A percentile compares a stretch with the other conserved stretches of the same genome.
Conservation (phyloP, 305 asterid genomes). For the Coffea humblotiana region DNA sequence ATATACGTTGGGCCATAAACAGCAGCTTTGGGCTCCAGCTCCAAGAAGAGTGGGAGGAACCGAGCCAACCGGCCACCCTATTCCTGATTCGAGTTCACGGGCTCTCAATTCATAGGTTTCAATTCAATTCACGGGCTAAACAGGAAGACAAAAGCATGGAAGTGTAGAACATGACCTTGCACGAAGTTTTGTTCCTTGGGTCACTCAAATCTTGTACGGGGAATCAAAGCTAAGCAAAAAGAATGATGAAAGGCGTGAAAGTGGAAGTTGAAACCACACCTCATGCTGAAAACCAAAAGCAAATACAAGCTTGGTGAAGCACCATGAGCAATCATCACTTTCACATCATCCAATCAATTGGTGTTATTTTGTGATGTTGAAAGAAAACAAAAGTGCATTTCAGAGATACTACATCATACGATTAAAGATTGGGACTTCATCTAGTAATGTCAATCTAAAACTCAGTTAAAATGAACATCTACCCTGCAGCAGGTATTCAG, state of each 20-base stretch:
- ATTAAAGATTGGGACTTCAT: neutral
- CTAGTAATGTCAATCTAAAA: neutral
- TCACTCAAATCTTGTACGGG: neutral
- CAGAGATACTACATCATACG: neutral
- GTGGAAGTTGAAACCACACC: neutral
- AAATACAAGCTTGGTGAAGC: neutral
- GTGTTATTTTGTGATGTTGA: neutral
- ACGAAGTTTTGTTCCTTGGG: neutral
- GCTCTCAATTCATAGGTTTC: too few relatives aligned
- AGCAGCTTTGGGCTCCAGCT: neutral
- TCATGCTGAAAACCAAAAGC: neutral
- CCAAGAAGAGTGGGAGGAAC: neutral
- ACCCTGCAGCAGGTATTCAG: conserved; percentile 1
- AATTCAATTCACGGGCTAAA: too few relatives aligned
- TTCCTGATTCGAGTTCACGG: too few relatives aligned
- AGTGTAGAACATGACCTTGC: neutral
- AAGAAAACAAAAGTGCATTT: neutral
- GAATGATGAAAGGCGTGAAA: neutral
- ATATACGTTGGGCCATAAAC: neutral
- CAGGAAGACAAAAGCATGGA: too few relatives aligned
- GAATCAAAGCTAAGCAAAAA: neutral
- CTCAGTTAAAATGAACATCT: neutral
- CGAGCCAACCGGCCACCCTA: neutral
- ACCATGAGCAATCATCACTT: neutral
- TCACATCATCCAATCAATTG: neutral